These are phyloP conservation scores for Aspergillus sp. DNA, from an alignment of 2,329 filamentous ascomycete species.

Conservation along the genomic window DNA sequence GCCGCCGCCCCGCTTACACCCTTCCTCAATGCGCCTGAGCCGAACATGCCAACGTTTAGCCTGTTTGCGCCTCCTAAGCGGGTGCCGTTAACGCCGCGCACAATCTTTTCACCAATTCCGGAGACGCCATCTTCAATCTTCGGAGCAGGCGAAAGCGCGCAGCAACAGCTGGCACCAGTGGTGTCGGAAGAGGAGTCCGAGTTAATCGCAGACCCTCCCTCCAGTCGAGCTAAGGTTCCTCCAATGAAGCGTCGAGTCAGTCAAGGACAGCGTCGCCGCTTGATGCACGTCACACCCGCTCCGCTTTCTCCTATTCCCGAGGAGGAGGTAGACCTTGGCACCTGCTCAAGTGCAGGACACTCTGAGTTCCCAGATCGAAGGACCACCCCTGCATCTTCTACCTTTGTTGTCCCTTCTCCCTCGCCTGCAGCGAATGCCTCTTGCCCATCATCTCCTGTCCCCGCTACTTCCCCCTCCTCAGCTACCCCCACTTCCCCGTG, in stretches of 20 bases:
- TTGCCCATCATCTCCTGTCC: neutral
- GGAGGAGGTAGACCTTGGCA: slow-evolving; percentile 10
- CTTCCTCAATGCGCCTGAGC: slow-evolving; percentile 7
- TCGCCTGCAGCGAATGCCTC: neutral
- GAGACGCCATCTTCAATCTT: slow-evolving; percentile 16
- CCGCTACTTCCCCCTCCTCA: too few relatives aligned
- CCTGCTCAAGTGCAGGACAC: slow-evolving; percentile 19
- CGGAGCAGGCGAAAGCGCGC: slow-evolving; percentile 7
- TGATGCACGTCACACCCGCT: neutral
- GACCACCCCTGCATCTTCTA: neutral
- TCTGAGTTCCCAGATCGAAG: neutral
- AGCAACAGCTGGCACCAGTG: slow-evolving; percentile 20
- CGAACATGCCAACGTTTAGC: neutral
- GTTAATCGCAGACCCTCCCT: slow-evolving; percentile 16
- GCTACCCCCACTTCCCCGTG: neutral
- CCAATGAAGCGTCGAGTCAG: neutral
- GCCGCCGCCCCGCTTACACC: slow-evolving; percentile 5
- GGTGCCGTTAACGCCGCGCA: slow-evolving; percentile 16
- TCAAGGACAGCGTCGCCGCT: neutral
- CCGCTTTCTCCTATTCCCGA: slow-evolving; percentile 24
- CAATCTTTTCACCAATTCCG: slow-evolving; percentile 13
- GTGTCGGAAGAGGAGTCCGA: slow-evolving; percentile 21
- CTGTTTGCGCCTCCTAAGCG: neutral
- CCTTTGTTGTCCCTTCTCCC: neutral
- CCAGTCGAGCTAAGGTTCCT: slow-evolving; percentile 17